Evolutionary conservation across 176 grass and related monocot species (phyloP).

Genomic region (Coix lacrymajobi): DNA sequence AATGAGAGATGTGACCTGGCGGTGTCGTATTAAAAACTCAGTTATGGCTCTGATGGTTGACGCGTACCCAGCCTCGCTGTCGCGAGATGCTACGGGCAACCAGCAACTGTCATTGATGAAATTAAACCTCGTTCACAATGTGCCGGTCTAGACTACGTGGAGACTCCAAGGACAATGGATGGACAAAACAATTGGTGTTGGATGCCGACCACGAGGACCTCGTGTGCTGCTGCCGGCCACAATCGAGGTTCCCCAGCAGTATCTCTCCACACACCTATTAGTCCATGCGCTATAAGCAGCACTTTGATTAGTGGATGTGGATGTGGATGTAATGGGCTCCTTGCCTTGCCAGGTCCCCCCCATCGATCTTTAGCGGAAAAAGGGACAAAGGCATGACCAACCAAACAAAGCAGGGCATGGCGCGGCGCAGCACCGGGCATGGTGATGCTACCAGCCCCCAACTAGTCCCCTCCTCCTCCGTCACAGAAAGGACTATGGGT

Average conservation of each 20-base stretch:
- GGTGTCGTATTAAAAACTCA: background rate
- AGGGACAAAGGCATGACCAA: background rate
- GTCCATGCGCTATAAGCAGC: background rate
- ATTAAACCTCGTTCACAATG: background rate
- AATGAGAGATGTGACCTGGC: background rate
- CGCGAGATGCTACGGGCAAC: background rate
- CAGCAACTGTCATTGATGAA: background rate
- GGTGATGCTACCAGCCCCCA: background rate
- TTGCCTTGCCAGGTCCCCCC: background rate
- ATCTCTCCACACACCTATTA: background rate
- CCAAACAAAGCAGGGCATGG: background rate
- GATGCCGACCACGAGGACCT: conserved; percentile 26
- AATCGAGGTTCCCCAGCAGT: background rate
- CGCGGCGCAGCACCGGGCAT: conserved; percentile 22
- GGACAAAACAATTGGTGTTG: background rate
- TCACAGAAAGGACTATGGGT: too few species aligned
- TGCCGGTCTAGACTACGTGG: background rate
- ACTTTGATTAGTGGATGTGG: background rate
- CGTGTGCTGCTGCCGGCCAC: conserved; percentile 36
- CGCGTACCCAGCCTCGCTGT: background rate
- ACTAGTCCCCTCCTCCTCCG: conserved; percentile 9
- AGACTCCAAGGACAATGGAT: background rate
- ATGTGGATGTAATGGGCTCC: background rate
- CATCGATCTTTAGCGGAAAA: background rate
- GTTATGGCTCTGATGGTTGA: background rate